Evolutionary conservation across 1,139 yeast species (phyloP).

Genomic region (Nakaseomyces bracarensis): DNA sequence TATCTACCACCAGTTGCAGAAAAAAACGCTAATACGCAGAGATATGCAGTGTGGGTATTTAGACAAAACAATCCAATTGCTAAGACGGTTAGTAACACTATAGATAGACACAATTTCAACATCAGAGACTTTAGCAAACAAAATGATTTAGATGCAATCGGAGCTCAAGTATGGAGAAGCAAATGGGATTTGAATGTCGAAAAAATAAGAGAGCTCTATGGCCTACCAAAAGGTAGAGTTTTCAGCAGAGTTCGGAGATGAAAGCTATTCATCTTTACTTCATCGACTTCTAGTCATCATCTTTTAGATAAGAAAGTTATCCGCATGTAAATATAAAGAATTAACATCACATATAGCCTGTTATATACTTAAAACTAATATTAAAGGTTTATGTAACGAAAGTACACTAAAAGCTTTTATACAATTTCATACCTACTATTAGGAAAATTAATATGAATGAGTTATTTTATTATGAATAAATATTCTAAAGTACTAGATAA

Average conservation of each 20-base stretch:
- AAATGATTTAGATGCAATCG: constrained; percentile 60
- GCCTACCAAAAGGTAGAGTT: constrained; percentile 66
- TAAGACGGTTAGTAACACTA: constrained; percentile 14
- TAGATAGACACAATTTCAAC: constrained; percentile 47
- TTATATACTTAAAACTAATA: neutral
- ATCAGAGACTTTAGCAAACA: constrained; percentile 57
- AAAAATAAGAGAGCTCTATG: constrained; percentile 58
- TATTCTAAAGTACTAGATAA: neutral
- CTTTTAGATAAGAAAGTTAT: no score
- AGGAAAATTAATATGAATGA: neutral
- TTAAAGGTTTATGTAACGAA: neutral
- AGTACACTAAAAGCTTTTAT: no score
- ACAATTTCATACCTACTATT: neutral
- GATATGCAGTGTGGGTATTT: constrained; percentile 87
- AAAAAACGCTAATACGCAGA: constrained; percentile 72
- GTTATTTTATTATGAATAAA: constrained; percentile 3
- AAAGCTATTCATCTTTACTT: no score
- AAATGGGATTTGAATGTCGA: constrained; percentile 71
- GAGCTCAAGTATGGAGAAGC: constrained; percentile 91
- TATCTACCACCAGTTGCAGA: constrained; percentile 86
- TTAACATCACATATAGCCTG: neutral
- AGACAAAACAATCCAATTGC: constrained; percentile 43
- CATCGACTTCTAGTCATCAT: no score
- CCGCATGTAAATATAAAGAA: constrained; percentile 6
- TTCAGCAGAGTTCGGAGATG: constrained; percentile 47